Base-by-base conservation (phyloP, 2,329 filamentous ascomycete genomes). In the Cladobotryum protrusum region DNA sequence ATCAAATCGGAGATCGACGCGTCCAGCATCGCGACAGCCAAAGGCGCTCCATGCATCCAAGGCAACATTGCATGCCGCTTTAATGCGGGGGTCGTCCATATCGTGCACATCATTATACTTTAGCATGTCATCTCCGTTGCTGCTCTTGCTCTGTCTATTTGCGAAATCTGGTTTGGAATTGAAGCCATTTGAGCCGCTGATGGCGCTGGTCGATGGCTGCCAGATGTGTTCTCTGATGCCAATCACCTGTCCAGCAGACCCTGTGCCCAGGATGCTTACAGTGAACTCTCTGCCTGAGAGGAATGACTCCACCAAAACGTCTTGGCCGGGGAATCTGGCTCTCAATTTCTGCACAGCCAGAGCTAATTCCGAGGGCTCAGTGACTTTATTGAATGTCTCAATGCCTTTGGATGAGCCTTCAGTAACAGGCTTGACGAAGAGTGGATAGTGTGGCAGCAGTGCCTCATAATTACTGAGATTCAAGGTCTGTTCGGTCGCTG, bases 1-100 rank as follows among this genome's bases (percentile, higher is more conserved):
- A 33, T 47, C 18, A 45, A 52, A 52, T 20, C 49, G 49, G n/a
- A 52, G 24, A 33, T 52, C 49, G n/a, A 52, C 49, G 24, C 49
- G 49, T 35, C 49, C 49, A 8, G 49, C 49, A 35, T 52, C 49
- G 17, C 49, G 44, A 34, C 49, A 52, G 49, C 40, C 40, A 13
- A 52, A 29, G 14, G 33, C 44, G 12, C 24, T 18, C 49, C 49
- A 52, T 4, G 49, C 35, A 13, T 47, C 44, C 39, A 52, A 7
- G 18, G 49, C 36, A 29, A 48, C 45, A 17, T 48, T 37, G 29
- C 49, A 52, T 5, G 44, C 49, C 9, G 49, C 49, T 35, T 52
- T 47, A 32, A 52, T 34, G 3, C 5, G 29, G 13, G 49, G 20
- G 24, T 52, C 49, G 18, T 52, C 40, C 49, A 52, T 52, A 19